phyloP scores from a whole-genome alignment of 495 filamentous ascomycete species.

The Haplographium delicatum region DNA sequence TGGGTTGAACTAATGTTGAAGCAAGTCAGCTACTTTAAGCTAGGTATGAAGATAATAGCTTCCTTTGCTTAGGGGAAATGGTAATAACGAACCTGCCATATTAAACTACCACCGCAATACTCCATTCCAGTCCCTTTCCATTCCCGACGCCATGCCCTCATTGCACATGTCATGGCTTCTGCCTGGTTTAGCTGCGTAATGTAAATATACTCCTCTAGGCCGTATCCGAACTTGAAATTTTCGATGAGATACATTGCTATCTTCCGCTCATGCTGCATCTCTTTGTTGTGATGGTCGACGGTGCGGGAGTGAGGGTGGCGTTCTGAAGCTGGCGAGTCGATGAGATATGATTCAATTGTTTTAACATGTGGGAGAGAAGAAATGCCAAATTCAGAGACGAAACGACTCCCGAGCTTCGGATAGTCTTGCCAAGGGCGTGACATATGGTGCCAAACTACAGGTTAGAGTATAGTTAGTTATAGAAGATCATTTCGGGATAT shows the following conservation, averaged over 20 bases:
- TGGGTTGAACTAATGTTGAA: no score
- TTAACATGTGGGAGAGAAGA: neutral
- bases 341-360: conserved; percentile 3
- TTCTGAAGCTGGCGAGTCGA: neutral
- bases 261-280: neutral
- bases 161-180: conserved; percentile 1
- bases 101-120: neutral
- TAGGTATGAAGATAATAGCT: no score
- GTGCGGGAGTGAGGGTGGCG: conserved; percentile 1
- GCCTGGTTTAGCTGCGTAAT: conserved; percentile 2
- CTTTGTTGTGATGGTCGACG: conserved; percentile 6
- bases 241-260: conserved; percentile 3
- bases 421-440: neutral
- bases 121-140: neutral
- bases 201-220: neutral
- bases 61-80: no score
- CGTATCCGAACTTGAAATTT: neutral
- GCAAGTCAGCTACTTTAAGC: no score
- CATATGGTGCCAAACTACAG: conserved; percentile 6
- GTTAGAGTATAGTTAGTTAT: no score
- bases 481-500: neutral
- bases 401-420: neutral
- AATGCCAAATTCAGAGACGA: conserved; percentile 8
- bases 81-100: conserved; percentile 5
- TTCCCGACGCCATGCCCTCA: conserved; percentile 1